Conservation (phyloP, 345 rosid species). For the Rhodomyrtus tomentosa region DNA sequence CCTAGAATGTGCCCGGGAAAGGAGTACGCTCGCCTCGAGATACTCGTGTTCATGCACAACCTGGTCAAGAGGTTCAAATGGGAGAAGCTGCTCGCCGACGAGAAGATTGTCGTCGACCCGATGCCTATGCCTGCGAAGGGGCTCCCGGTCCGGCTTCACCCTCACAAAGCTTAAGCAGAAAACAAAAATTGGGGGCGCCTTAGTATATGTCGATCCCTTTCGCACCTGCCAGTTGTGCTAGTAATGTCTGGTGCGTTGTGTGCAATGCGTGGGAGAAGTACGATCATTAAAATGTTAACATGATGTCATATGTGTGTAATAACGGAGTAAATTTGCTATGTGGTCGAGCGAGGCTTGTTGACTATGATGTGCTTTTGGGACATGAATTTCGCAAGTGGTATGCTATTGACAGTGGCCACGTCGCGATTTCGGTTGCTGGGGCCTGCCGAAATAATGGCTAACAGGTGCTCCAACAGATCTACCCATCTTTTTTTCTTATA, state of each 20-base stretch:
- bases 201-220: background rate
- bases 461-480: background rate
- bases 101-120: conserved; percentile 28
- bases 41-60: conserved; percentile 33
- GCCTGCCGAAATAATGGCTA: background rate
- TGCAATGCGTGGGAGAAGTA: background rate
- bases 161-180: conserved; percentile 1
- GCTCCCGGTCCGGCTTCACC: conserved; percentile 22
- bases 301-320: background rate
- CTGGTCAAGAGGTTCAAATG: conserved; percentile 29
- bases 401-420: background rate
- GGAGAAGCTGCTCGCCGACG: conserved; percentile 23
- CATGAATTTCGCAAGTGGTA: background rate
- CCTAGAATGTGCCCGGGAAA: conserved; percentile 45
- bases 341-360: background rate
- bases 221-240: background rate
- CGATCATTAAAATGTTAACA: background rate
- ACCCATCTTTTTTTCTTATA: background rate
- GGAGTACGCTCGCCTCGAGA: conserved; percentile 33
- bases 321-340: background rate
- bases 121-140: conserved; percentile 29
- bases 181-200: background rate
- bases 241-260: background rate
- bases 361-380: background rate
- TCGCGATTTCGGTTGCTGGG: background rate